Percentiles rank a stretch among this genome's conserved stretches.
These are phyloP conservation scores for Solanum chmielewskii DNA, from an alignment of 257 asterid species.

Conservation along the genomic window DNA sequence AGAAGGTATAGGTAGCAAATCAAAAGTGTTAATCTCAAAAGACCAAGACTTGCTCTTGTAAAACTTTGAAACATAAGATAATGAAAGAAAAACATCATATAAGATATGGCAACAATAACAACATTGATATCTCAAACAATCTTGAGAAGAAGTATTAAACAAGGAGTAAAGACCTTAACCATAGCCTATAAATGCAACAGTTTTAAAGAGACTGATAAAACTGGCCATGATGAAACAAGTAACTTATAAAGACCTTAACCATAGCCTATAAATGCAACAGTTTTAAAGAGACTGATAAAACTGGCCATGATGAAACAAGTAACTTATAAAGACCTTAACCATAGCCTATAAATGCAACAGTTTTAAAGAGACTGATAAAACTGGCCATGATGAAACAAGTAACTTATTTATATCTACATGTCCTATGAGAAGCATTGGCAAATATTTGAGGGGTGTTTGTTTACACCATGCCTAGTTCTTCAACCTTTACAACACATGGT, in stretches of 20 bases:
- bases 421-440: slow-evolving; percentile 20
- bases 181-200: slow-evolving; percentile 23
- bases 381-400: neutral
- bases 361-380: neutral
- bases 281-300: neutral
- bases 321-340: slow-evolving; percentile 10
- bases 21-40: neutral
- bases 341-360: slow-evolving; percentile 23
- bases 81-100: neutral
- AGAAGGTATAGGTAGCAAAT: neutral
- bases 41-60: neutral
- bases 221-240: neutral
- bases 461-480: slow-evolving; percentile 20
- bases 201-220: neutral
- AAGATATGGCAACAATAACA: neutral
- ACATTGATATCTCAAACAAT: neutral
- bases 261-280: slow-evolving; percentile 23
- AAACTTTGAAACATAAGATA: neutral
- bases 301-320: neutral
- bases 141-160: neutral
- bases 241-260: slow-evolving; percentile 23
- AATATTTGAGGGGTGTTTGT: slow-evolving; percentile 17
- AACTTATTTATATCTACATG: slow-evolving; percentile 23
- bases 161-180: neutral
- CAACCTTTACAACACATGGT: slow-evolving; percentile 7